Conservation (phyloP, 768 basidiomycete genomes). For the Boletus bicolor region DNA sequence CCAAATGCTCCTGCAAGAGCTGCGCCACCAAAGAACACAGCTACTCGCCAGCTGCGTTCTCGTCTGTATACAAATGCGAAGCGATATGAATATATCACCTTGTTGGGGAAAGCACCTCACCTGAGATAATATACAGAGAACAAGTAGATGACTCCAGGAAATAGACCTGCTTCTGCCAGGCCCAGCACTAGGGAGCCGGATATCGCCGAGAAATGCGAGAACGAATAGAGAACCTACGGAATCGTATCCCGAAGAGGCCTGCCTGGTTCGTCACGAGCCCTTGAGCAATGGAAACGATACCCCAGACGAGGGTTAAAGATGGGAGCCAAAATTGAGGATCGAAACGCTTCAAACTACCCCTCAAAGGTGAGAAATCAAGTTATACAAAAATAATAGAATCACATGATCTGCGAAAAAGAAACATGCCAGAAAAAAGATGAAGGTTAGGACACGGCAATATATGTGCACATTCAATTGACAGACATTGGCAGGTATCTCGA, state of each 20-base stretch:
- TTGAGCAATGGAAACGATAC: constrained; percentile 51
- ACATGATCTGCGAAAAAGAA: constrained; percentile 19
- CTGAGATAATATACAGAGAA: constrained; percentile 59
- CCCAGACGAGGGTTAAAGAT: constrained; percentile 57
- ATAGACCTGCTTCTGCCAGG: constrained; percentile 55
- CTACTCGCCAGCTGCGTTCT: constrained; percentile 59
- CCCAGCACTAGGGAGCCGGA: constrained; percentile 44
- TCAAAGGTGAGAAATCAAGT: not conserved
- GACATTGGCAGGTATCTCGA: constrained; percentile 60
- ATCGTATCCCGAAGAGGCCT: constrained; percentile 53
- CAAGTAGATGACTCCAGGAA: constrained; percentile 55
- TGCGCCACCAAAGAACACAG: constrained; percentile 60
- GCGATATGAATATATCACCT: not conserved
- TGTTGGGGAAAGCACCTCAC: constrained; percentile 15
- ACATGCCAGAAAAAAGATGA: not conserved
- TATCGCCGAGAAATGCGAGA: not conserved
- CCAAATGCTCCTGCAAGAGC: constrained; percentile 65
- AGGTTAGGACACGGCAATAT: not conserved
- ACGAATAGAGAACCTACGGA: constrained; percentile 36
- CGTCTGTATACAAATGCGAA: constrained; percentile 32
- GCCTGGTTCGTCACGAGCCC: constrained; percentile 53
- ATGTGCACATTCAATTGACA: not conserved
- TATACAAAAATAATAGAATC: constrained; percentile 12
- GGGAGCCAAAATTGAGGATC: constrained; percentile 62
- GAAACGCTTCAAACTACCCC: constrained; percentile 51